These are phyloP conservation scores for Suillus luteus DNA, from an alignment of 768 basidiomycete genomes.

Conservation along the genomic window DNA sequence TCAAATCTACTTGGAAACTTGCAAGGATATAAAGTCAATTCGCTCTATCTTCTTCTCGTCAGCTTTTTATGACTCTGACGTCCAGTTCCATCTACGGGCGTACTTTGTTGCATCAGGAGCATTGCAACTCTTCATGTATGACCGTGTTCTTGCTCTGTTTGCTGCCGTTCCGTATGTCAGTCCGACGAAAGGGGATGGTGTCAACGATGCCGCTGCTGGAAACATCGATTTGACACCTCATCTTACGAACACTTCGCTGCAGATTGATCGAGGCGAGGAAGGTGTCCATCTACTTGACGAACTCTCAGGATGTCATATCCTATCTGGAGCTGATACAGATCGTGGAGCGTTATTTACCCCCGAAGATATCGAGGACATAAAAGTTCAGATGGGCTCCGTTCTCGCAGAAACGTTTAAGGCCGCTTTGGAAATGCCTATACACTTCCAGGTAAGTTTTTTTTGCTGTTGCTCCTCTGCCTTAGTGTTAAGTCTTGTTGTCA, in stretches of 20 bases:
- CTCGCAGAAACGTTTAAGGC: constrained; percentile 86
- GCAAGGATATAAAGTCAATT: constrained; percentile 61
- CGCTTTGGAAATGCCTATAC: constrained; percentile 74
- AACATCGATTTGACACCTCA: constrained; percentile 66
- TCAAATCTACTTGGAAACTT: constrained; percentile 26
- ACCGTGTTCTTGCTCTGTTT: constrained; percentile 86
- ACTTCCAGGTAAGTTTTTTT: constrained; percentile 69
- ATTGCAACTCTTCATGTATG: constrained; percentile 78
- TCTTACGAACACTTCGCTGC: constrained; percentile 91
- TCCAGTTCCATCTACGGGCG: constrained; percentile 89
- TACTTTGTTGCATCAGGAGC: constrained; percentile 83
- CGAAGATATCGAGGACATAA: constrained; percentile 51
- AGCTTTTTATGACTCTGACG: constrained; percentile 16
- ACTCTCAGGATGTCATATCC: constrained; percentile 63
- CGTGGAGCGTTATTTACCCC: constrained; percentile 27
- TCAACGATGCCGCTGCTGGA: constrained; percentile 21
- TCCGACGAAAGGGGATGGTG: constrained; percentile 41
- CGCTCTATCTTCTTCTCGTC: constrained; percentile 6
- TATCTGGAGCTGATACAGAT: constrained; percentile 32
- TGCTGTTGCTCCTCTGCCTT: background rate
- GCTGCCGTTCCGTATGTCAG: constrained; percentile 67
- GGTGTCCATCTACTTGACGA: constrained; percentile 81
- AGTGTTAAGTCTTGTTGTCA: constrained; percentile 32
- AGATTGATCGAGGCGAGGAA: constrained; percentile 63
- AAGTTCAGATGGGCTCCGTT: constrained; percentile 61